phyloP scores from a whole-genome alignment of 2,329 filamentous ascomycete genomes.

The Paraconiothyrium brasiliense region DNA sequence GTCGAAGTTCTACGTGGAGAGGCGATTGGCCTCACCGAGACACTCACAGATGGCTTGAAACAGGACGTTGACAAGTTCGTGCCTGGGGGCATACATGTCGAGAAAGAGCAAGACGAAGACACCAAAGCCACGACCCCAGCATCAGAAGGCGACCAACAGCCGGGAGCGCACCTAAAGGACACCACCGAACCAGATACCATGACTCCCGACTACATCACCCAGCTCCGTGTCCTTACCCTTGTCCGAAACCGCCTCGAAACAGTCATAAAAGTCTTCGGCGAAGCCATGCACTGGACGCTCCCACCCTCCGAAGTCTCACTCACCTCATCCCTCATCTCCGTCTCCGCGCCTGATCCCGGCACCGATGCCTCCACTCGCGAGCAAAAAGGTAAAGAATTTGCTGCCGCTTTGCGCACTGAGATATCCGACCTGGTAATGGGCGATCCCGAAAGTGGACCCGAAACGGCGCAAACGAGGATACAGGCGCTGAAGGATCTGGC shows the following conservation, averaged over 20 bases:
- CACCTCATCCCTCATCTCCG: conserved; percentile 85
- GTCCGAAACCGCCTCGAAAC: conserved; percentile 86
- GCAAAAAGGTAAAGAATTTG: conserved; percentile 86
- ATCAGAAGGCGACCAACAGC: conserved; percentile 13
- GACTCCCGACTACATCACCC: conserved; percentile 68
- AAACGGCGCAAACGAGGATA: conserved; percentile 77
- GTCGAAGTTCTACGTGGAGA: conserved; percentile 94
- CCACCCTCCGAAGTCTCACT: conserved; percentile 88
- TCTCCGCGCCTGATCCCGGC: conserved; percentile 83
- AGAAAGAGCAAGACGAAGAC: conserved; percentile 15
- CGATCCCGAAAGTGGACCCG: conserved; percentile 67
- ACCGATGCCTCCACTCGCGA: conserved; percentile 75
- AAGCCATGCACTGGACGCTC: conserved; percentile 94
- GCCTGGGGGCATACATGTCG: conserved; percentile 55
- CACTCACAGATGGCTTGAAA: conserved; percentile 75
- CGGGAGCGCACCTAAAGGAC: not conserved
- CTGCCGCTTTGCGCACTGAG: conserved; percentile 74
- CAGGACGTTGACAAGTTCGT: conserved; percentile 79
- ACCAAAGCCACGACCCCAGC: conserved; percentile 14
- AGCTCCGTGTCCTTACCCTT: conserved; percentile 82
- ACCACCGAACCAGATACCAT: conserved; percentile 19
- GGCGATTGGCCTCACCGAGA: conserved; percentile 80
- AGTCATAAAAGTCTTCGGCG: conserved; percentile 90
- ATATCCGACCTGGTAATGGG: conserved; percentile 72
- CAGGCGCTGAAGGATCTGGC: conserved; percentile 80